phyloP scores from a whole-genome alignment of 2,329 filamentous ascomycete genomes.

The Colletotrichum sp. region DNA sequence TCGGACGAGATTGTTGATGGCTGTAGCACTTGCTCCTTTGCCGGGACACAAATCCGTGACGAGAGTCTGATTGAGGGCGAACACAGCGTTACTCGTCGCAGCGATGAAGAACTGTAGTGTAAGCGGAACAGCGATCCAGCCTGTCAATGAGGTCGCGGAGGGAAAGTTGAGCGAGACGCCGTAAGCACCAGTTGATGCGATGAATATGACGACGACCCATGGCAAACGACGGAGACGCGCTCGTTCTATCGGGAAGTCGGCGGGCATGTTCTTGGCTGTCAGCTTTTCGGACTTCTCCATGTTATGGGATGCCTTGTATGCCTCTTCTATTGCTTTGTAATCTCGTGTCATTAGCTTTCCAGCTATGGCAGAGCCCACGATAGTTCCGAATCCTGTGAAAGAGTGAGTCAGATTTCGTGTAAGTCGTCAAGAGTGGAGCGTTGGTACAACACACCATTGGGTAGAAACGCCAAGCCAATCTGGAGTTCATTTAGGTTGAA shows the following conservation, averaged over 20 bases:
- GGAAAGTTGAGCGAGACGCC: slow-evolving; percentile 32
- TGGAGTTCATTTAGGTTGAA: slow-evolving; percentile 27
- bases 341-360: slow-evolving; percentile 47
- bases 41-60: slow-evolving; percentile 36
- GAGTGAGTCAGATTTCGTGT: neutral
- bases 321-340: slow-evolving; percentile 21
- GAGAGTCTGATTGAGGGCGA: slow-evolving; percentile 37
- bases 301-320: slow-evolving; percentile 21
- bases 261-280: slow-evolving; percentile 28
- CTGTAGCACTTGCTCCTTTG: slow-evolving; percentile 33
- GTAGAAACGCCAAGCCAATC: slow-evolving; percentile 29
- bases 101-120: slow-evolving; percentile 38
- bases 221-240: slow-evolving; percentile 43
- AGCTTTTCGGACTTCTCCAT: slow-evolving; percentile 26
- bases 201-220: slow-evolving; percentile 34
- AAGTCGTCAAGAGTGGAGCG: neutral
- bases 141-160: slow-evolving; percentile 10
- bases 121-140: slow-evolving; percentile 31
- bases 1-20: slow-evolving; percentile 34
- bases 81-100: slow-evolving; percentile 38
- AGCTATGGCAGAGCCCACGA: slow-evolving; percentile 43
- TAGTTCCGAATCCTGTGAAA: slow-evolving; percentile 37
- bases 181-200: slow-evolving; percentile 40
- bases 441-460: slow-evolving; percentile 24
- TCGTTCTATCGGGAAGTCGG: slow-evolving; percentile 48